Evolutionary conservation across 306 rosid species (phyloP).

Genomic region (Prunus campanulata): DNA sequence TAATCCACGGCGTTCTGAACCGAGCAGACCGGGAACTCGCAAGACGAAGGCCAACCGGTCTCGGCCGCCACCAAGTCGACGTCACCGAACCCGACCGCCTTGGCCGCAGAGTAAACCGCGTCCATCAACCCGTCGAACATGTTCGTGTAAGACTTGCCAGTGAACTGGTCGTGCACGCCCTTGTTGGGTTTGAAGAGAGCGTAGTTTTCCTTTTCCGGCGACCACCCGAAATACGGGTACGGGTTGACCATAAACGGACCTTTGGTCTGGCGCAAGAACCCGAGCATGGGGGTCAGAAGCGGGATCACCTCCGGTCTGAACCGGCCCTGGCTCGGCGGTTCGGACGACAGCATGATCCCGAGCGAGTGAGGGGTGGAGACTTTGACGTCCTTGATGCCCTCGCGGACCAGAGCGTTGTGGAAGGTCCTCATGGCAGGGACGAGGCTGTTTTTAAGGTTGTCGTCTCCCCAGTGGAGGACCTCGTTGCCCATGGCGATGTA

Average conservation of each 20-base stretch:
- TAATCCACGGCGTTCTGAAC: slow-evolving; percentile 48
- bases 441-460: slow-evolving; percentile 34
- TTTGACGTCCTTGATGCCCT: slow-evolving; percentile 67
- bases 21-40: slow-evolving; percentile 74
- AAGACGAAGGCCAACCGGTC: slow-evolving; percentile 87
- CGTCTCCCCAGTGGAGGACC: slow-evolving; percentile 66
- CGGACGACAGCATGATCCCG: slow-evolving; percentile 49
- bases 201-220: slow-evolving; percentile 49
- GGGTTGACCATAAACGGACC: slow-evolving; percentile 89
- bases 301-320: slow-evolving; percentile 55
- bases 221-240: slow-evolving; percentile 77
- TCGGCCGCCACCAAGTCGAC: slow-evolving; percentile 62
- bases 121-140: slow-evolving; percentile 73
- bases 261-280: slow-evolving; percentile 47
- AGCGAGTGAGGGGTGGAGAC: slow-evolving; percentile 77
- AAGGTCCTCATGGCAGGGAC: slow-evolving; percentile 77
- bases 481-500: slow-evolving; percentile 81
- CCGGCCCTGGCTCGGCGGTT: slow-evolving; percentile 67
- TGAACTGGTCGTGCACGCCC: slow-evolving; percentile 50
- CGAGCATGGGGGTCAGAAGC: slow-evolving; percentile 55
- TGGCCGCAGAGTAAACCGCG: slow-evolving; percentile 66
- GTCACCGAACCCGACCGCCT: slow-evolving; percentile 53
- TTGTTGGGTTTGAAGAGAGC: slow-evolving; percentile 58
- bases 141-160: slow-evolving; percentile 57
- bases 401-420: slow-evolving; percentile 52